Evolutionary conservation across 2,329 filamentous ascomycete species (phyloP).

Genomic region (Ceratocystis albifundus): DNA sequence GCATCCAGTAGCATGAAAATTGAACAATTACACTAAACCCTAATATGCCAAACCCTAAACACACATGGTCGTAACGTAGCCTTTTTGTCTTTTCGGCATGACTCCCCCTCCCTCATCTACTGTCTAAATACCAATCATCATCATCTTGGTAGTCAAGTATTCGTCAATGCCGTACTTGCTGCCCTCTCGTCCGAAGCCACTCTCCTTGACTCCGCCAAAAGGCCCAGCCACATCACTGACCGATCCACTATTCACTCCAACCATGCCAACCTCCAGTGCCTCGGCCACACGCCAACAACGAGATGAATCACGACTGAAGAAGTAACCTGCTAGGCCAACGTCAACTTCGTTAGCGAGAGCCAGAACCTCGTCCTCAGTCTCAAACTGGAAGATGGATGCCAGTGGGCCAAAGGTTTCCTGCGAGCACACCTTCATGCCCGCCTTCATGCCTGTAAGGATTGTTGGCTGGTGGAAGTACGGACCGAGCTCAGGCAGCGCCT

Average conservation of each 20-base stretch:
- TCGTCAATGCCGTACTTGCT: constrained; percentile 69
- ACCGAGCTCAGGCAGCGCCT: constrained; percentile 47
- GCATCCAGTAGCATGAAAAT: not conserved
- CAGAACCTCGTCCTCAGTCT: constrained; percentile 58
- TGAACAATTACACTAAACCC: not conserved
- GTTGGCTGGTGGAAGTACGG: constrained; percentile 59
- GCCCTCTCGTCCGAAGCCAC: constrained; percentile 69
- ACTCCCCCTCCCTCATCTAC: not conserved
- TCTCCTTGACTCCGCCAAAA: constrained; percentile 75
- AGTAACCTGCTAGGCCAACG: constrained; percentile 61
- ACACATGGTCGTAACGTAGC: not conserved
- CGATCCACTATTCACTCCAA: constrained; percentile 28
- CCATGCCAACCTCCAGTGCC: constrained; percentile 38
- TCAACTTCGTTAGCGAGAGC: constrained; percentile 53
- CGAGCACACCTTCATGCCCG: constrained; percentile 52
- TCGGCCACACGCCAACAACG: constrained; percentile 36
- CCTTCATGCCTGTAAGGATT: constrained; percentile 54
- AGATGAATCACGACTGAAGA: constrained; percentile 45
- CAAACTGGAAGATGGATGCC: constrained; percentile 56
- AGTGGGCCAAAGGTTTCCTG: constrained; percentile 67
- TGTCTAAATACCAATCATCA: constrained; percentile 26
- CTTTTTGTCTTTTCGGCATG: not conserved
- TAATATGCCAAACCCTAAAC: not conserved
- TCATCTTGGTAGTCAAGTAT: constrained; percentile 61
- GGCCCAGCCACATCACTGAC: constrained; percentile 46